Base-by-base conservation (phyloP, 2,329 filamentous ascomycete species). In the Talaromyces atroroseus region DNA sequence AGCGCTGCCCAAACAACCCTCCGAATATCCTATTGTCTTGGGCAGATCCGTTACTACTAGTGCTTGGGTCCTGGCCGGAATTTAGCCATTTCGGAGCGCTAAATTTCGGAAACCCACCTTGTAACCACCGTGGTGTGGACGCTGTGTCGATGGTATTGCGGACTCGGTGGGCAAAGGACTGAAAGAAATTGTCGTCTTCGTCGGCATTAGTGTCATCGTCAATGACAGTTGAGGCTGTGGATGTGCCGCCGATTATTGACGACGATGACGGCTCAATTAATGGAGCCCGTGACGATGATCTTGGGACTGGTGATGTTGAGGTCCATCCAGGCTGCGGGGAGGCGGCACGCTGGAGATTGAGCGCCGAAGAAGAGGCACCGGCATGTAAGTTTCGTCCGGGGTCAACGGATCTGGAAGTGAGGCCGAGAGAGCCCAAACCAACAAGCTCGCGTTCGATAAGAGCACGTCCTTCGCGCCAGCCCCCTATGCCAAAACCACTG, bases 91-190 rank as follows among this genome's bases (percentile, higher is more conserved):
- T 87, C 5, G 90, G 90, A 67, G 86, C 83, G 71, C 86, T 89
- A 71, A 92, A 82, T 8, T 84, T 53, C 7, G 58, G 44, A 16
- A 60, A 82, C 26, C 90, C 78, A 24, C 89, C 87, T 63, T 85
- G 82, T 61, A 96, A 76, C 91, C 92, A 97, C 61, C 85, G 85
- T 0, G 94, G 92, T 29, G 86, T 81, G 52, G 91, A 87, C 1
- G 90, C 81, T 0, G 85, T 88, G 59, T 97, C 92, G 52, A 97
- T 84, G 0, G 94, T 97, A 67, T 99, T 99, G 72, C 86, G 89
- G 64, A 99, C 86, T 36, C 92, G 82, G 67, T 95, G 89, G 0
- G 89, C 85, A 59, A 97, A 84, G 34, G 87, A 86, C 62, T 89
- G 82, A 66, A 97, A 91, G 71, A 96, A 90, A 62, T 86, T 90